Percentiles rank a stretch among this genome's conserved stretches.
Conservation (phyloP, 75 land plant species). For the Picea glauca region DNA sequence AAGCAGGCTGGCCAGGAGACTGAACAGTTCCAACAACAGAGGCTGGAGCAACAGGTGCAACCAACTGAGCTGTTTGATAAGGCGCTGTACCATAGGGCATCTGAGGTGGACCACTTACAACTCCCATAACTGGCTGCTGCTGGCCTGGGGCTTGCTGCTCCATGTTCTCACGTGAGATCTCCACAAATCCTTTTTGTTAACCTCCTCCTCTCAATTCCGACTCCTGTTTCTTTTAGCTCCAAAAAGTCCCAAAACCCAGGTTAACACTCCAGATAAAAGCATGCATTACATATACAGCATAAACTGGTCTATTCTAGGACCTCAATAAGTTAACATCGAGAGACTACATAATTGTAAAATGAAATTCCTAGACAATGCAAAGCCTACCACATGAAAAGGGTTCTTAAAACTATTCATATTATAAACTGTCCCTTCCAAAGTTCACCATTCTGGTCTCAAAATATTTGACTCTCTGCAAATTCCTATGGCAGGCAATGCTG, state of each 20-base stretch:
- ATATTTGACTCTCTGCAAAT: neutral
- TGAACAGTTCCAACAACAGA: conserved; percentile 19
- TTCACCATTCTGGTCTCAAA: neutral
- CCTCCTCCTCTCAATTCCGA: neutral
- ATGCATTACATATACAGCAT: neutral
- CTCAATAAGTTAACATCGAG: neutral
- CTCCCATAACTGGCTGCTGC: conserved; percentile 30
- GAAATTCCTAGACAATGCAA: neutral
- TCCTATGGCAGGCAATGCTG: neutral
- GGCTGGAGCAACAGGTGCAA: conserved; percentile 26
- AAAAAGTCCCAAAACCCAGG: neutral
- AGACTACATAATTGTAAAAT: neutral
- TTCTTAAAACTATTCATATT: neutral
- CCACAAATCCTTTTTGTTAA: neutral
- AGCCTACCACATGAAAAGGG: neutral
- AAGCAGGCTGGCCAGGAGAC: conserved; percentile 26
- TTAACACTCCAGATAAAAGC: neutral
- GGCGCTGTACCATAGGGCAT: conserved; percentile 32
- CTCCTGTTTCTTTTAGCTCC: neutral
- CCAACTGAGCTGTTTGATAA: conserved; percentile 39
- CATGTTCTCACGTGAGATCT: conserved; percentile 13
- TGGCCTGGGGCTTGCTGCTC: conserved; percentile 31
- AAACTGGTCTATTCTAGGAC: neutral
- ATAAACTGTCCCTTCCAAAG: neutral
- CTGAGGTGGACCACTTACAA: conserved; percentile 31